phyloP scores from a whole-genome alignment of 441 rosid genomes.

The Aquilaria agallochum region DNA sequence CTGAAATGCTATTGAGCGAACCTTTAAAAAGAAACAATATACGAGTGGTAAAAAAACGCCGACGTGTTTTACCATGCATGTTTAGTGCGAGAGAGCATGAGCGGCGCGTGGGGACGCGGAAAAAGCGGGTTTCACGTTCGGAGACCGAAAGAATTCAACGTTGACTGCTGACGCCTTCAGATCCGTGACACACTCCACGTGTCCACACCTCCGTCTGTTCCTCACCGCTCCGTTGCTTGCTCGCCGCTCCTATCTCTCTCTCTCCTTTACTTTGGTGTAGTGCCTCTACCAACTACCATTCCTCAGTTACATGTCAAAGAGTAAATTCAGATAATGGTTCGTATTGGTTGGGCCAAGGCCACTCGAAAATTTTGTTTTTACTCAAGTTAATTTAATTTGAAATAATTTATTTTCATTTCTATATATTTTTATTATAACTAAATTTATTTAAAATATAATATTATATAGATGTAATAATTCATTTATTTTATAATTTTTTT shows the following conservation, averaged over 20 bases:
- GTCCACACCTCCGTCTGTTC: slow-evolving; percentile 20
- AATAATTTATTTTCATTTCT: too few species aligned
- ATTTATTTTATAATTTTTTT: too few species aligned
- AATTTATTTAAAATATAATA: too few species aligned
- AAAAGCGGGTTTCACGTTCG: slow-evolving; percentile 1
- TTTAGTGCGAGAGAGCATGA: too few species aligned
- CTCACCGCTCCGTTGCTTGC: not conserved
- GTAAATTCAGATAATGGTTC: not conserved
- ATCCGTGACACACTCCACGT: slow-evolving; percentile 25
- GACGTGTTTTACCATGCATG: too few species aligned
- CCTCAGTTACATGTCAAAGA: not conserved
- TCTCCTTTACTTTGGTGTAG: not conserved
- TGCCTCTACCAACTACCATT: not conserved
- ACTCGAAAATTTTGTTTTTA: slow-evolving; percentile 5
- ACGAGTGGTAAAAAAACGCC: too few species aligned
- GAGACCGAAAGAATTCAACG: slow-evolving; percentile 15
- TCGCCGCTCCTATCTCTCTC: slow-evolving; percentile 7
- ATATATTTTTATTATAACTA: too few species aligned
- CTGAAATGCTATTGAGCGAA: too few species aligned
- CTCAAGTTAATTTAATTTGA: too few species aligned
- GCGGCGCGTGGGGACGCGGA: slow-evolving; percentile 10
- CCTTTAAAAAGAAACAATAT: too few species aligned
- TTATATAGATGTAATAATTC: too few species aligned
- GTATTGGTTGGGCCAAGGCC: slow-evolving; percentile 9
- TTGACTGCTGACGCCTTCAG: slow-evolving; percentile 18